phyloP scores from a whole-genome alignment of 805 yeast genomes.

The Candida sonorensis region DNA sequence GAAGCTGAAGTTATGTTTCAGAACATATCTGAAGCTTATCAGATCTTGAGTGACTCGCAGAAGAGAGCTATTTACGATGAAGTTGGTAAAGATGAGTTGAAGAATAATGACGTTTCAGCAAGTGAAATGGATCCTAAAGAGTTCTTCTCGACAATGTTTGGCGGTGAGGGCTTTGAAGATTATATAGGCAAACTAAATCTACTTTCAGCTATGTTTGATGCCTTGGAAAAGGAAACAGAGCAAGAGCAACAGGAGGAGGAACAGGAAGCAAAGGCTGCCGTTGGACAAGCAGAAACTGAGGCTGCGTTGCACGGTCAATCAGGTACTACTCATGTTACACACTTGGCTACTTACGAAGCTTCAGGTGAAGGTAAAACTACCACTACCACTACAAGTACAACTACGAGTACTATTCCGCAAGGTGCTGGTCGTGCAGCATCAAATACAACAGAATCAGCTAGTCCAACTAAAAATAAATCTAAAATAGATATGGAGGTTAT shows the following conservation, averaged over 20 bases:
- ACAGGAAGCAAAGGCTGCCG: neutral
- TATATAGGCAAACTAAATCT: slow-evolving; percentile 86
- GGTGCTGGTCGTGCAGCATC: no score
- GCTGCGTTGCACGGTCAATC: slow-evolving; percentile 4
- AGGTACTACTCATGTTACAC: no score
- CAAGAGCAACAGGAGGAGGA: slow-evolving; percentile 14
- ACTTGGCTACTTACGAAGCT: no score
- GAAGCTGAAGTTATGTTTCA: slow-evolving; percentile 68
- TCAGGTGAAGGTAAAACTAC: slow-evolving; percentile 4
- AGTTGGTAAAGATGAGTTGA: slow-evolving; percentile 57
- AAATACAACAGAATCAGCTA: neutral
- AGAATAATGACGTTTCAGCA: slow-evolving; percentile 43
- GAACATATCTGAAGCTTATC: slow-evolving; percentile 63
- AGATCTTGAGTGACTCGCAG: slow-evolving; percentile 60
- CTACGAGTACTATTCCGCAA: no score
- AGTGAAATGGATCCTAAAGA: slow-evolving; percentile 69
- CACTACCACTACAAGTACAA: neutral
- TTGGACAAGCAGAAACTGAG: neutral
- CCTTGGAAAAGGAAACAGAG: slow-evolving; percentile 26
- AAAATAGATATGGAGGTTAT: slow-evolving; percentile 21
- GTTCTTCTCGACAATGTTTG: slow-evolving; percentile 66
- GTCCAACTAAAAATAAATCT: slow-evolving; percentile 1
- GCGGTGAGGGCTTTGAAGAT: slow-evolving; percentile 82
- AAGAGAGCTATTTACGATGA: slow-evolving; percentile 66
- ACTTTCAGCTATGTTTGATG: slow-evolving; percentile 59